These are phyloP conservation scores for Populus hybrid DNA, from an alignment of 441 rosid genomes.

Conservation along the genomic window DNA sequence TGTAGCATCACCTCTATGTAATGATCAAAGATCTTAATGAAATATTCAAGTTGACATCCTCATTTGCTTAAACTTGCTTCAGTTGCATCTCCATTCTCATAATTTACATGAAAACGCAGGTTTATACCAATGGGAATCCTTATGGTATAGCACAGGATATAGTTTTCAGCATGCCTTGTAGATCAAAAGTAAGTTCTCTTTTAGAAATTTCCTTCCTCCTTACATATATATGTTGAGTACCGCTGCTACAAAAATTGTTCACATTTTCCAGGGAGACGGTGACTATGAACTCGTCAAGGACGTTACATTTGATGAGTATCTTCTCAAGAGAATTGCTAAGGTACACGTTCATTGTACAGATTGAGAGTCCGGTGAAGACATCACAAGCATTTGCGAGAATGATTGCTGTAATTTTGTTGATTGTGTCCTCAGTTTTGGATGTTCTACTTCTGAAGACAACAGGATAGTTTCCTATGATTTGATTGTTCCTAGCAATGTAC, in stretches of 20 bases:
- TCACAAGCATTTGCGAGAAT: not conserved
- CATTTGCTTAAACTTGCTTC: not conserved
- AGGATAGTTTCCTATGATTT: not conserved
- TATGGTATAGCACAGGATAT: slow-evolving; percentile 82
- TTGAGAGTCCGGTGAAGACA: not conserved
- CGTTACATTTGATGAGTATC: slow-evolving; percentile 75
- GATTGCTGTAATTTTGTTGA: not conserved
- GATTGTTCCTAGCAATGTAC: not conserved
- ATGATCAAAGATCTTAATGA: not conserved
- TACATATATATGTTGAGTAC: not conserved
- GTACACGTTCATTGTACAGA: slow-evolving; percentile 26
- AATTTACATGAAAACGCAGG: slow-evolving; percentile 39
- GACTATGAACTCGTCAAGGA: slow-evolving; percentile 92
- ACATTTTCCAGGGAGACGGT: slow-evolving; percentile 72
- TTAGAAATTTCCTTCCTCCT: not conserved
- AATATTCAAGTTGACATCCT: not conserved
- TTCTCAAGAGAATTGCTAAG: slow-evolving; percentile 68
- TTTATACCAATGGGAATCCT: slow-evolving; percentile 79
- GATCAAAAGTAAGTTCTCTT: slow-evolving; percentile 61
- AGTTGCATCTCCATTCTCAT: slow-evolving; percentile 6
- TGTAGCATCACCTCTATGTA: not conserved
- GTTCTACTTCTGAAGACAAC: not conserved
- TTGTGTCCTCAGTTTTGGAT: not conserved
- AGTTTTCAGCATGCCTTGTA: slow-evolving; percentile 97
- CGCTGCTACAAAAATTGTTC: not conserved